Conservation (phyloP, 768 basidiomycete species). For the Rhodotorula kratochvilovae region DNA sequence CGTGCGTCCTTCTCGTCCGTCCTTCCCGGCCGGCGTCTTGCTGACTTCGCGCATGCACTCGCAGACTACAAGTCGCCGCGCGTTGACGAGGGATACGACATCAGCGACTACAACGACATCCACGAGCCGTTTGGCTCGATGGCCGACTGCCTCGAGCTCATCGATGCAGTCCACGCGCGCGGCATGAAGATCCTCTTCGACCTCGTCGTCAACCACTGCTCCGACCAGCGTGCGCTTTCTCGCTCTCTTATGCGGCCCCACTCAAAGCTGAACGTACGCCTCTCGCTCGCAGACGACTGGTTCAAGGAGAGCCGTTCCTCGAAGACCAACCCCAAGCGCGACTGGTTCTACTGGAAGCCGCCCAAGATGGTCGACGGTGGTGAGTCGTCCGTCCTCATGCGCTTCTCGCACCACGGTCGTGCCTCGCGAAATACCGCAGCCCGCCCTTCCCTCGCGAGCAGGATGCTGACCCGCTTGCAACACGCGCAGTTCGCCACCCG, state of each 20-base stretch:
- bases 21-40: too few relatives aligned
- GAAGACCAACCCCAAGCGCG: constrained; percentile 58
- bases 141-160: constrained; percentile 49
- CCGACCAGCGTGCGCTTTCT: constrained; percentile 49
- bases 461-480: too few relatives aligned
- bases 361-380: constrained; percentile 58
- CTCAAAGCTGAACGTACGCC: background rate
- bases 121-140: constrained; percentile 64
- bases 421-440: too few relatives aligned
- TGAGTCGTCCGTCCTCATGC: background rate
- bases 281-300: constrained; percentile 60
- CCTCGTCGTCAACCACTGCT: constrained; percentile 68
- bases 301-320: constrained; percentile 60
- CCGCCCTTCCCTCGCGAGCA: too few relatives aligned
- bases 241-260: too few relatives aligned
- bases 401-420: background rate
- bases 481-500: constrained; percentile 52
- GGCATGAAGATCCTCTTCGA: constrained; percentile 69
- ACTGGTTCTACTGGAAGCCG: constrained; percentile 74
- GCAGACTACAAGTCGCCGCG: constrained; percentile 60
- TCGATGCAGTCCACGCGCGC: constrained; percentile 53
- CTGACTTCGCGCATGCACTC: too few relatives aligned
- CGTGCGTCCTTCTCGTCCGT: constrained; percentile 38
- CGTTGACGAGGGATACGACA: constrained; percentile 45
- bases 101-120: constrained; percentile 52